Evolutionary conservation across 768 basidiomycete genomes (phyloP), one percentile per base, ranked within the genome.

Genomic region (Termitomyces bulborhizus): DNA sequence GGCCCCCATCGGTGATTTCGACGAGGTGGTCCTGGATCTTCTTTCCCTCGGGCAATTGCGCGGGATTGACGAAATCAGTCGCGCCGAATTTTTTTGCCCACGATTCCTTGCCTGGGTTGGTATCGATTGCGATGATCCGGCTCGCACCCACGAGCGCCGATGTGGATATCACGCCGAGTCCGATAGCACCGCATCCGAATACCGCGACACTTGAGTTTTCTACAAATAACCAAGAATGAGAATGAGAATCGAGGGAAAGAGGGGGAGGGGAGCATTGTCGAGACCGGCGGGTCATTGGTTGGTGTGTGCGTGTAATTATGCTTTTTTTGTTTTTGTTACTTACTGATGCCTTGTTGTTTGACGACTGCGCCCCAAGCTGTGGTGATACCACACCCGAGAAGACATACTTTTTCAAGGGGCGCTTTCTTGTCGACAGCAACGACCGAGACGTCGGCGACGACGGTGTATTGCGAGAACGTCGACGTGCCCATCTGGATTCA

Each of bases 401-500:
- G 79, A 73, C 97, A 98, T n/a, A 95, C 93, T 66, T 93, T 97
- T 29, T 98, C 89, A 13, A 99, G 81, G 8, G 93, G 93, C 1
- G 97, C 97, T 57, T 80, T 75, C 57, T 82, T 78, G 73, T 86
- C 85, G 57, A 99, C 86, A 15, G 92, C 84, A 51, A 98, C 97
- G 26, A 99, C 90, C 18, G 95, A 98, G 44, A 94, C 94, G 61
- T 99, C 94, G 45, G 93, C 90, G 2, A 99, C 93, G 56, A 99
- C 97, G 7, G 97, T 97, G 77, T 98, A 99, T 69, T 98, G 95
- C n/a, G 96, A 97, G 77, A 99, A 99, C 2, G 97, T 96, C 32
- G 96, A 98, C 27, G 89, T 93, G 42, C 97, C 97, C 97, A 98
- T 99, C 94, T 97, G n/a, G 13, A 29, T 18, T 18, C 6, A 18